Evolutionary conservation across 192 early-diverging fungal genomes (phyloP).

Genomic region (Backusella macrospora): DNA sequence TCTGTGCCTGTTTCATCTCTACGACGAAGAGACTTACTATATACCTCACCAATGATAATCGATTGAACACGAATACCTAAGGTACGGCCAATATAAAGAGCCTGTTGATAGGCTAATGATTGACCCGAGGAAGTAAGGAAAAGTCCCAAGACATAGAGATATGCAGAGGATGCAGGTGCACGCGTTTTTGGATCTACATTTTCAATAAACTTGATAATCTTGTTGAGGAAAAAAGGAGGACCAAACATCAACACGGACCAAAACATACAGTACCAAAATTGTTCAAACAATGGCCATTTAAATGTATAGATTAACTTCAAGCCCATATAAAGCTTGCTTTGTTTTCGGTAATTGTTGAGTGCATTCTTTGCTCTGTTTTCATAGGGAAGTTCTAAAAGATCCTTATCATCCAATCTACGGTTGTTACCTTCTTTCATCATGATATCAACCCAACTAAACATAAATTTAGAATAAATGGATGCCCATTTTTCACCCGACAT

Average conservation of each 20-base stretch:
- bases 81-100: constrained; percentile 67
- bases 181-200: constrained; percentile 12
- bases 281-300: constrained; percentile 44
- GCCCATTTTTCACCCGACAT: constrained; percentile 38
- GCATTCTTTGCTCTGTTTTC: constrained; percentile 46
- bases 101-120: constrained; percentile 50
- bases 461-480: constrained; percentile 37
- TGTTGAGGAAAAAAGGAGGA: constrained; percentile 60
- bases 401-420: constrained; percentile 47
- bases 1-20: constrained; percentile 34
- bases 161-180: constrained; percentile 41
- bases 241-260: constrained; percentile 45
- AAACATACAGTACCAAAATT: constrained; percentile 30
- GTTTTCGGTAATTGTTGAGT: constrained; percentile 23
- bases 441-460: constrained; percentile 56
- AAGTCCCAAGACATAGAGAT: constrained; percentile 62
- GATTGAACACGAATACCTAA: constrained; percentile 60
- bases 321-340: constrained; percentile 11
- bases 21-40: constrained; percentile 37
- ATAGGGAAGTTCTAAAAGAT: constrained; percentile 53
- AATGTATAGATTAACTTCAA: constrained; percentile 20
- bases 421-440: constrained; percentile 53
- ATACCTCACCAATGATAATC: constrained; percentile 39
- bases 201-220: constrained; percentile 55
- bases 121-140: constrained; percentile 49